Conservation (phyloP, 2,329 filamentous ascomycete species). For the Arthroderma sp. region DNA sequence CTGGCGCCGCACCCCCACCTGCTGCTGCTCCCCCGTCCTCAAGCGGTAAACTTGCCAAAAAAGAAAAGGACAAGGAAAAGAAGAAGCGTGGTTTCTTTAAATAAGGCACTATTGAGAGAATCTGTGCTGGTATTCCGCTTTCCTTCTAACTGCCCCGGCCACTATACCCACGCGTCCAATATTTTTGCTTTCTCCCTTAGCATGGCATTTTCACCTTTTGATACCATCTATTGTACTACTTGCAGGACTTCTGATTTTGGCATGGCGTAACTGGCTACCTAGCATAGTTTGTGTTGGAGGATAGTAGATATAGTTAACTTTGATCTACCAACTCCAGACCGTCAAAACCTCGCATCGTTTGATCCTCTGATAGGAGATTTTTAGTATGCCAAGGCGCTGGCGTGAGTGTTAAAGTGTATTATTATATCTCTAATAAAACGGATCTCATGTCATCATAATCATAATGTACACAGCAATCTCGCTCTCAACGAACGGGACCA, state of each 20-base stretch:
- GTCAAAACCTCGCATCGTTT: background rate
- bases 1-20: background rate
- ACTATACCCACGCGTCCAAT: background rate
- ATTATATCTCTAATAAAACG: background rate
- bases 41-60: constrained; percentile 9
- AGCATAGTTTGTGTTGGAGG: background rate
- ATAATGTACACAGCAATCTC: no score
- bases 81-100: constrained; percentile 39
- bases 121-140: background rate
- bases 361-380: background rate
- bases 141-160: background rate
- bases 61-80: constrained; percentile 44
- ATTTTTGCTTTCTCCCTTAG: background rate
- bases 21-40: background rate
- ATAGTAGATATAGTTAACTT: background rate
- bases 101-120: background rate
- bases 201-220: background rate
- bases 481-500: no score
- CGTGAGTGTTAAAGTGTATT: background rate
- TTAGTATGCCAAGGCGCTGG: background rate
- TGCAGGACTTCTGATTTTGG: background rate
- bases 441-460: no score
- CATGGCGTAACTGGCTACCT: constrained; percentile 1
- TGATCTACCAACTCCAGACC: background rate
- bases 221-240: background rate